phyloP scores from a whole-genome alignment of 2,329 filamentous ascomycete genomes.

The Cercospora beticola region DNA sequence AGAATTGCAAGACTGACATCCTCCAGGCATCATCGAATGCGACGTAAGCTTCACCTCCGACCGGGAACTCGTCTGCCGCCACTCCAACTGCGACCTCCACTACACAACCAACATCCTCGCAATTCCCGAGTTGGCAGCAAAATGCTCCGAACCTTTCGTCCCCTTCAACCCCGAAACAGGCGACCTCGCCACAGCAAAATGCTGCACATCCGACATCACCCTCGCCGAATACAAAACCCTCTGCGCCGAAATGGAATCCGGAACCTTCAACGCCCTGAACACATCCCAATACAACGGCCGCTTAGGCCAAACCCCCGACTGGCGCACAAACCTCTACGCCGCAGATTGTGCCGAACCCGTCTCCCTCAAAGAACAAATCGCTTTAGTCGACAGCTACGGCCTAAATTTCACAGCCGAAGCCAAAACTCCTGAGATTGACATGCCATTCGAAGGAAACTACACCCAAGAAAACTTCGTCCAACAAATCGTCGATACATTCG shows the following conservation, averaged over 20 bases:
- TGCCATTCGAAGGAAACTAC: slow-evolving; percentile 66
- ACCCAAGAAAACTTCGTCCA: slow-evolving; percentile 65
- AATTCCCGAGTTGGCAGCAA: slow-evolving; percentile 61
- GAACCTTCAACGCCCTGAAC: slow-evolving; percentile 59
- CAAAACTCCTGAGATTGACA: slow-evolving; percentile 64
- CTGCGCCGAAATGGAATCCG: slow-evolving; percentile 70
- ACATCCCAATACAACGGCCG: slow-evolving; percentile 52
- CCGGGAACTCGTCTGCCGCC: slow-evolving; percentile 65
- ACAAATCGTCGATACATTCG: slow-evolving; percentile 64
- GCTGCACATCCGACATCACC: slow-evolving; percentile 71
- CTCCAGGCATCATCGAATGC: slow-evolving; percentile 58
- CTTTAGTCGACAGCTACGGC: slow-evolving; percentile 57
- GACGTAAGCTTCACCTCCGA: slow-evolving; percentile 68
- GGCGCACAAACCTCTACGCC: slow-evolving; percentile 64
- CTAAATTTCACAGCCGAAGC: slow-evolving; percentile 66
- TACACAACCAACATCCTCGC: slow-evolving; percentile 67
- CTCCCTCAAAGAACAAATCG: slow-evolving; percentile 62
- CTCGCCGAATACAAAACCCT: slow-evolving; percentile 65
- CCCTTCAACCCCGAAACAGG: slow-evolving; percentile 40
- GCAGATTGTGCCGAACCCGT: slow-evolving; percentile 62
- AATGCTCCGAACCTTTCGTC: slow-evolving; percentile 63
- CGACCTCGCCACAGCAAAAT: slow-evolving; percentile 60
- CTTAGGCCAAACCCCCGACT: slow-evolving; percentile 51
- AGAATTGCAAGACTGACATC: not conserved
- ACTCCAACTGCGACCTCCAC: slow-evolving; percentile 67